Conservation (phyloP, 2,329 filamentous ascomycete species). For the Lasiodiplodia sp. region DNA sequence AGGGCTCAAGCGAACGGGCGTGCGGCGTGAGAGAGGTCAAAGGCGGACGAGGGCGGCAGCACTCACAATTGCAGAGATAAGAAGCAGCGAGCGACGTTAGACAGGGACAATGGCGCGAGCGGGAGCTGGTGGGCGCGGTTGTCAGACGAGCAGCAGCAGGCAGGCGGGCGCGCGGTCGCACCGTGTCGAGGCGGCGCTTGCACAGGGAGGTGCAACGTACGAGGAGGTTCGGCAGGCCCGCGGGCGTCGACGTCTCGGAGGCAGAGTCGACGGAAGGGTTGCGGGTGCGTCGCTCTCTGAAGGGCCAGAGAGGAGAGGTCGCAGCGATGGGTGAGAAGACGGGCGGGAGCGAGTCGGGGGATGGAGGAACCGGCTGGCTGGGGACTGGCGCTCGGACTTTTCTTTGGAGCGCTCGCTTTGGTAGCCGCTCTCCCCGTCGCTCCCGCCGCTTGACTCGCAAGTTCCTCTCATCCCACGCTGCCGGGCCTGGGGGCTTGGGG, state of each 20-base stretch:
- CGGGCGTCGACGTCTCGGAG: background rate
- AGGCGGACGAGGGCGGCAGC: background rate
- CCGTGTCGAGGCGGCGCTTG: slow-evolving; percentile 20
- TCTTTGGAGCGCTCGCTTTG: slow-evolving; percentile 7
- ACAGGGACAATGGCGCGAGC: slow-evolving; percentile 19
- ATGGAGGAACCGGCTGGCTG: slow-evolving; percentile 16
- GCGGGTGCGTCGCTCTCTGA: slow-evolving; percentile 7
- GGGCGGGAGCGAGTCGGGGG: slow-evolving; percentile 19
- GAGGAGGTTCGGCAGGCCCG: background rate
- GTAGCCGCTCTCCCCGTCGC: slow-evolving; percentile 13
- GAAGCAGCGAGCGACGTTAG: slow-evolving; percentile 20
- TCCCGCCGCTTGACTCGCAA: slow-evolving; percentile 23
- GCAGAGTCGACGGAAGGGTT: background rate
- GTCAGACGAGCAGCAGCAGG: slow-evolving; percentile 21
- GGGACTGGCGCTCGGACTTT: slow-evolving; percentile 22
- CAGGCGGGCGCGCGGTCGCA: slow-evolving; percentile 20
- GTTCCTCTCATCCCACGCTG: slow-evolving; percentile 12
- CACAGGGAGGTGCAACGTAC: slow-evolving; percentile 20
- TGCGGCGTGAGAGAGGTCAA: background rate
- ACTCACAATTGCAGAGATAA: slow-evolving; percentile 8
- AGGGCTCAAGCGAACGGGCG: background rate
- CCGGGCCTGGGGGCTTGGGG: background rate
- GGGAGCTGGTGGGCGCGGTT: background rate
- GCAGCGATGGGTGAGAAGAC: slow-evolving; percentile 15
- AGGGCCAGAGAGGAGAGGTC: slow-evolving; percentile 12